These are phyloP conservation scores for Lentinula lateritia DNA, from an alignment of 768 basidiomycete species.

Conservation along the genomic window DNA sequence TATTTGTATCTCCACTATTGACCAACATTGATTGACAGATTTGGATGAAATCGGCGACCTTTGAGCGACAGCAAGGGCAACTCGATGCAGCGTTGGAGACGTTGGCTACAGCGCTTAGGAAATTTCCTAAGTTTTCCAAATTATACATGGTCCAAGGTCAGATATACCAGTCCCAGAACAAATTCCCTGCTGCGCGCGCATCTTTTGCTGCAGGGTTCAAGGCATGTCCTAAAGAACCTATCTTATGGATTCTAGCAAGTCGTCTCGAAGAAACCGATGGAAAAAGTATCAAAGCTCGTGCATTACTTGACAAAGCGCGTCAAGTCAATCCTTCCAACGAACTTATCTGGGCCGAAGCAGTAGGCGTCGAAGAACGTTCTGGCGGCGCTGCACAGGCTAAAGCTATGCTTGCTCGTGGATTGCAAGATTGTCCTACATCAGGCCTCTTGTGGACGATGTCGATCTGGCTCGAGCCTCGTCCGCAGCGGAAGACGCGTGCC, in stretches of 20 bases:
- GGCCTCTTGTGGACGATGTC: conserved; percentile 89
- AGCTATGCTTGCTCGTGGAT: conserved; percentile 76
- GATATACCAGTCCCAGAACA: conserved; percentile 63
- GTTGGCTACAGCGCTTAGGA: conserved; percentile 65
- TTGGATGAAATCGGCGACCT: conserved; percentile 98
- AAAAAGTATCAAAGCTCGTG: conserved; percentile 88
- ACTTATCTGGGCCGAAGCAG: conserved; percentile 84
- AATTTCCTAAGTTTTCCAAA: conserved; percentile 88
- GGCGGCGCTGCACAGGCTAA: conserved; percentile 80
- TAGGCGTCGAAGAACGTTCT: conserved; percentile 87
- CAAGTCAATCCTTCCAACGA: conserved; percentile 83
- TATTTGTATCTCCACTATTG: conserved; percentile 5
- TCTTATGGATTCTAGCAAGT: conserved; percentile 86
- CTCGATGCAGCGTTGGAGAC: conserved; percentile 70
- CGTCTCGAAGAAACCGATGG: conserved; percentile 87
- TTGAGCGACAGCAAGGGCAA: conserved; percentile 86
- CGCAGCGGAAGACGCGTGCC: conserved; percentile 79
- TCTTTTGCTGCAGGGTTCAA: conserved; percentile 84
- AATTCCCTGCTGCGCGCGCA: conserved; percentile 63
- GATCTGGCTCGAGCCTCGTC: conserved; percentile 88
- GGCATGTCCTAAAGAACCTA: conserved; percentile 78
- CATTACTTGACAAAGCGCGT: conserved; percentile 86
- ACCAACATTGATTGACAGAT: conserved; percentile 47
- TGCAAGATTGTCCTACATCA: conserved; percentile 90
- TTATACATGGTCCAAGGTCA: conserved; percentile 98